Conservation (phyloP, 352 stramenopile genomes). For the Pythium myriotylum region DNA sequence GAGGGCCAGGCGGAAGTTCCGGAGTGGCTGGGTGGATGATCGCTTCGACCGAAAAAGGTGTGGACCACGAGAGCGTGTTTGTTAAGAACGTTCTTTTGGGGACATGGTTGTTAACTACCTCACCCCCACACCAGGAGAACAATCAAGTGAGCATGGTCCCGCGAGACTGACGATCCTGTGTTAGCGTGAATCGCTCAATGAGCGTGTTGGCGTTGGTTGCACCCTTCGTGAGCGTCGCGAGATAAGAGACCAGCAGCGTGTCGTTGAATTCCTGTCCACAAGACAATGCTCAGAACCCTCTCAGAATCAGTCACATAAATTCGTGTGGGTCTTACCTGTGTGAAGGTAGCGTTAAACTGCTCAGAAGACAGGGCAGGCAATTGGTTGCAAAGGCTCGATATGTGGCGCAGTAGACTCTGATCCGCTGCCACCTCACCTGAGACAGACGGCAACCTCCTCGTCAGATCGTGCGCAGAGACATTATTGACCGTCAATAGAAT, state of each 20-base stretch:
- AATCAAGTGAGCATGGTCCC: constrained; percentile 34
- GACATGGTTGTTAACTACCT: no score
- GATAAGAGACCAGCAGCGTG: constrained; percentile 77
- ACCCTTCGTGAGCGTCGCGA: constrained; percentile 85
- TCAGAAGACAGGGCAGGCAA: constrained; percentile 77
- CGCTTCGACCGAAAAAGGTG: not conserved
- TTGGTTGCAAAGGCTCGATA: constrained; percentile 87
- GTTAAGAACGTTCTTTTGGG: no score
- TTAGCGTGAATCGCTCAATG: constrained; percentile 75
- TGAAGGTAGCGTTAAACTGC: constrained; percentile 73
- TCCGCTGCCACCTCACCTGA: constrained; percentile 69
- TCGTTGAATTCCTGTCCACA: constrained; percentile 78
- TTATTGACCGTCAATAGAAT: not conserved
- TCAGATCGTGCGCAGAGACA: not conserved
- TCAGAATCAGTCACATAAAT: not conserved
- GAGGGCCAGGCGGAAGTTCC: no score
- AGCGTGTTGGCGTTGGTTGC: constrained; percentile 77
- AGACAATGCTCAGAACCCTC: not conserved
- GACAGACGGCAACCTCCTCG: not conserved
- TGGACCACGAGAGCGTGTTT: no score
- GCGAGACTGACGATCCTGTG: constrained; percentile 71
- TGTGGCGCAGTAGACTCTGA: constrained; percentile 79
- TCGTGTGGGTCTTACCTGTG: constrained; percentile 38
- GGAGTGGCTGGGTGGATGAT: not conserved
- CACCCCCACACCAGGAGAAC: not conserved